Evolutionary conservation across 2,329 filamentous ascomycete genomes (phyloP).

Genomic region (Cadophora malorum): DNA sequence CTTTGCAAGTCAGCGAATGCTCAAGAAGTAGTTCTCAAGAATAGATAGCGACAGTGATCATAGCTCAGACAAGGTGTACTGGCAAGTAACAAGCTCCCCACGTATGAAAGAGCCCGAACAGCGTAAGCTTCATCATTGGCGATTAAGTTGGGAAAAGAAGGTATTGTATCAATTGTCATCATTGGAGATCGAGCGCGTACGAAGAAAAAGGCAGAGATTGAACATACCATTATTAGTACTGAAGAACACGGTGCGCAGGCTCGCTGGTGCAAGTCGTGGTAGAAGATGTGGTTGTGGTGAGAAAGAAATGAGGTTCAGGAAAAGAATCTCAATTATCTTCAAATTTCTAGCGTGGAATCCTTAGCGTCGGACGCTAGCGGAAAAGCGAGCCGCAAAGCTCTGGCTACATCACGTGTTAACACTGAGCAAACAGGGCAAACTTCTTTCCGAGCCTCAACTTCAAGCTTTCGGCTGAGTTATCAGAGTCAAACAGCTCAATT

Average conservation of each 20-base stretch:
- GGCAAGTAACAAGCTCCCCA: conserved; percentile 83
- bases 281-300: neutral
- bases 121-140: conserved; percentile 79
- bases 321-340: conserved; percentile 4
- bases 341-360: conserved; percentile 6
- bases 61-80: conserved; percentile 82
- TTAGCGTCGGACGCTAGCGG: conserved; percentile 7
- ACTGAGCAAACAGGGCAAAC: conserved; percentile 9
- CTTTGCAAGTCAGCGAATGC: conserved; percentile 36
- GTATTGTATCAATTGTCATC: conserved; percentile 71
- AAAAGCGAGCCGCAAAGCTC: neutral
- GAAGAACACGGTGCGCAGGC: neutral
- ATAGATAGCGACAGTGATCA: conserved; percentile 19
- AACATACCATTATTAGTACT: conserved; percentile 13
- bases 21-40: conserved; percentile 36
- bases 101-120: conserved; percentile 67
- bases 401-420: neutral
- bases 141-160: conserved; percentile 89
- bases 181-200: conserved; percentile 50
- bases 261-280: neutral
- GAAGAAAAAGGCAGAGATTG: conserved; percentile 11
- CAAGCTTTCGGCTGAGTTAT: conserved; percentile 1
- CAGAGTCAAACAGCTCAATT: neutral
- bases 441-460: neutral
- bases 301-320: neutral